Conservation (phyloP, 148 eudicot species). For the Spergularia marina region DNA sequence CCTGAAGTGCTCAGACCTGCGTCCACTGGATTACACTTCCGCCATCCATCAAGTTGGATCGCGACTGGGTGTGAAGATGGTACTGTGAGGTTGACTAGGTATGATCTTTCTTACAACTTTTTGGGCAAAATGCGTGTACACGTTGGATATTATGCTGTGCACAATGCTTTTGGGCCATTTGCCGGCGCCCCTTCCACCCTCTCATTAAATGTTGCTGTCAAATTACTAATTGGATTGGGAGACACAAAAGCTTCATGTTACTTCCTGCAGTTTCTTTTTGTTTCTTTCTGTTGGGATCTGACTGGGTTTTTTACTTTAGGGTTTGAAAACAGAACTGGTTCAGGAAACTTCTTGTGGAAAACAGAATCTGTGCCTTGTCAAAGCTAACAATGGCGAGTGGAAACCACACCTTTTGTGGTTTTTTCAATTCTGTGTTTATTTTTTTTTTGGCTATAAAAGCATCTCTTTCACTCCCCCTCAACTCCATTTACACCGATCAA, state of each 20-base stretch:
- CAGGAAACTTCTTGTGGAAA: too few relatives aligned
- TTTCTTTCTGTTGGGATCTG: background rate
- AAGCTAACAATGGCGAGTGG: background rate
- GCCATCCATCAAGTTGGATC: conserved; percentile 50
- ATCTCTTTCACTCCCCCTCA: too few relatives aligned
- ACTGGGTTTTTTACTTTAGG: too few relatives aligned
- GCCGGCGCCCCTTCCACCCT: background rate
- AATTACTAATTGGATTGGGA: background rate
- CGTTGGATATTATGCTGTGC: background rate
- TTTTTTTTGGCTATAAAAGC: too few relatives aligned
- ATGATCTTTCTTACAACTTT: conserved; percentile 19
- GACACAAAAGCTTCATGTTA: background rate
- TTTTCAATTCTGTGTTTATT: background rate
- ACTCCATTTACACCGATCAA: too few relatives aligned
- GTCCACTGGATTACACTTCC: conserved; percentile 24
- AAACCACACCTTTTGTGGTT: background rate
- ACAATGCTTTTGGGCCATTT: background rate
- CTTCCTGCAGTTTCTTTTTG: background rate
- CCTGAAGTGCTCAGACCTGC: conserved; percentile 30
- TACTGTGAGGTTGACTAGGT: conserved; percentile 92
- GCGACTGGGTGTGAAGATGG: conserved; percentile 99
- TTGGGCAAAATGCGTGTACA: background rate
- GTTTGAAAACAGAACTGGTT: too few relatives aligned
- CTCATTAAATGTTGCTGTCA: background rate
- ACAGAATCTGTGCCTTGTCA: background rate